Conservation (phyloP, 768 basidiomycete genomes). For the Amanita muscaria region DNA sequence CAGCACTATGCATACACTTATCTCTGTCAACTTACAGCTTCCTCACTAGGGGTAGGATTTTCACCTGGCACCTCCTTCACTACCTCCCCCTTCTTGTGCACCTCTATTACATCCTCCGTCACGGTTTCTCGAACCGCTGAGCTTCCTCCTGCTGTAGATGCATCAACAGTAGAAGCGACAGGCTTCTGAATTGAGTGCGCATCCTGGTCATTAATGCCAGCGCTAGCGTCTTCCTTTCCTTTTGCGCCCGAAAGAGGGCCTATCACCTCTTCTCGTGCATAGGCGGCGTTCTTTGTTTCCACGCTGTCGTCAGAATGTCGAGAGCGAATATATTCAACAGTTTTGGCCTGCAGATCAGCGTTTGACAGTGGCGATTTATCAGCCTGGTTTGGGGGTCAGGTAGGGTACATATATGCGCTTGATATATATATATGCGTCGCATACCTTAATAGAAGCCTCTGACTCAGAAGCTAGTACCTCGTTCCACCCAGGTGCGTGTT, state of each 20-base stretch:
- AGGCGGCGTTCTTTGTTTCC: slow-evolving; percentile 27
- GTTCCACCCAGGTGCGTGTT: slow-evolving; percentile 64
- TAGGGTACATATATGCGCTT: background rate
- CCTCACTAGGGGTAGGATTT: slow-evolving; percentile 5
- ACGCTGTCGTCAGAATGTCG: slow-evolving; percentile 26
- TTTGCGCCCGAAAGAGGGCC: slow-evolving; percentile 34
- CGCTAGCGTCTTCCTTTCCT: slow-evolving; percentile 19
- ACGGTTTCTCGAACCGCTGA: background rate
- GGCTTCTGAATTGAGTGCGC: background rate
- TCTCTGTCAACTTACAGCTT: slow-evolving; percentile 1
- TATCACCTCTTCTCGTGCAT: slow-evolving; percentile 33
- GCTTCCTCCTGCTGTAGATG: slow-evolving; percentile 3
- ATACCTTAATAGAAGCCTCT: slow-evolving; percentile 58
- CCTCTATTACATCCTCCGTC: background rate
- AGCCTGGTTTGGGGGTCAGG: slow-evolving; percentile 25
- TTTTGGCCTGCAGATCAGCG: slow-evolving; percentile 30
- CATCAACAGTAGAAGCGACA: background rate
- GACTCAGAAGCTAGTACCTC: slow-evolving; percentile 54
- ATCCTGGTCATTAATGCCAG: background rate
- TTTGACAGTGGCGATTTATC: slow-evolving; percentile 25
- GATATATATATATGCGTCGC: background rate
- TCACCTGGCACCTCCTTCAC: background rate
- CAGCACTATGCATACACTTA: background rate
- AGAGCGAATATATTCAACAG: slow-evolving; percentile 32
- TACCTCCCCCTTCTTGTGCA: background rate